Conservation (phyloP, 164 flowering plant species). For the grape (Vitis vinifera) region ASM3070453v1 NC_081821.1:12042501-12043000, state of each 20-base stretch:
- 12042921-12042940: conserved; percentile 38
- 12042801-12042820: conserved; percentile 69
- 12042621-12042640: no score
- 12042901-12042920: conserved; percentile 44
- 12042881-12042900: conserved; percentile 26
- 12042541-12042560: no score
- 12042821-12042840: conserved; percentile 55
- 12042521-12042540: no score
- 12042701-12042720: conserved; percentile 90
- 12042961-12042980: background rate
- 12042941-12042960: conserved; percentile 3
- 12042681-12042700: conserved; percentile 67
- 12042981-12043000: background rate
- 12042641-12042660: no score
- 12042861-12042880: conserved; percentile 74
- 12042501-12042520: no score
- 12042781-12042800: conserved; percentile 92
- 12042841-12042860: conserved; percentile 88
- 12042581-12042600: no score
- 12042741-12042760: conserved; percentile 89
- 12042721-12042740: conserved; percentile 72
- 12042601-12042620: no score
- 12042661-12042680: conserved; percentile 79
- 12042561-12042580: background rate
- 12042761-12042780: conserved; percentile 92